Conservation (phyloP, 176 grass and related monocot species). For the Carex myosuroides region DNA sequence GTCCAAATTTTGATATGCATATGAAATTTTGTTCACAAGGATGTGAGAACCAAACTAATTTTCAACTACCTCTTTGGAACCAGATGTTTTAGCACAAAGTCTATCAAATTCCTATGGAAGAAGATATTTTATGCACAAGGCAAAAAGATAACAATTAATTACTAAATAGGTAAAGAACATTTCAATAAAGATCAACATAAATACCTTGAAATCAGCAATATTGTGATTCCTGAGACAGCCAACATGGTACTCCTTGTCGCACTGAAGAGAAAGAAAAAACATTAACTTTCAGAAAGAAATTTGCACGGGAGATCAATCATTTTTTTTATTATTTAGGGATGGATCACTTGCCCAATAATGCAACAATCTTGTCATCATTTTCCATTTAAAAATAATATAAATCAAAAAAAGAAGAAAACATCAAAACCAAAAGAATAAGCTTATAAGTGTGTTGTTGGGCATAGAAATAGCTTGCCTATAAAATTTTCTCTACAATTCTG, state of each 20-base stretch:
- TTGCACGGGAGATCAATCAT: background rate
- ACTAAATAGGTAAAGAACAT: background rate
- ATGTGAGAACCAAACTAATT: background rate
- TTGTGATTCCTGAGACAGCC: conserved; percentile 24
- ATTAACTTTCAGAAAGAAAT: conserved; percentile 2
- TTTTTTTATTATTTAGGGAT: background rate
- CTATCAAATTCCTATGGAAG: background rate
- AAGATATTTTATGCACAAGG: background rate
- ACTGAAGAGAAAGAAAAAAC: conserved; percentile 15
- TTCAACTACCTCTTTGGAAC: background rate
- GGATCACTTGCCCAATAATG: background rate
- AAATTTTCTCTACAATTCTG: background rate
- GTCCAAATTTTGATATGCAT: background rate
- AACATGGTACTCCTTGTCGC: conserved; percentile 30
- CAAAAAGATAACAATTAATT: background rate
- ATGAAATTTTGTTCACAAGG: background rate
- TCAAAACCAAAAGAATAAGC: background rate
- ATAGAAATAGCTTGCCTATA: background rate
- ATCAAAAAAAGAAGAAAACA: background rate
- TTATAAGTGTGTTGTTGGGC: background rate
- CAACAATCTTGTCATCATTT: conserved; percentile 3
- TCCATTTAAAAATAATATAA: background rate
- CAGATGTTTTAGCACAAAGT: background rate
- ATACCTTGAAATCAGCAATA: conserved; percentile 82
- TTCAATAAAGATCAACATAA: background rate